Conservation (phyloP, 169 alveolate genomes). For the Theileria parva region DNA sequence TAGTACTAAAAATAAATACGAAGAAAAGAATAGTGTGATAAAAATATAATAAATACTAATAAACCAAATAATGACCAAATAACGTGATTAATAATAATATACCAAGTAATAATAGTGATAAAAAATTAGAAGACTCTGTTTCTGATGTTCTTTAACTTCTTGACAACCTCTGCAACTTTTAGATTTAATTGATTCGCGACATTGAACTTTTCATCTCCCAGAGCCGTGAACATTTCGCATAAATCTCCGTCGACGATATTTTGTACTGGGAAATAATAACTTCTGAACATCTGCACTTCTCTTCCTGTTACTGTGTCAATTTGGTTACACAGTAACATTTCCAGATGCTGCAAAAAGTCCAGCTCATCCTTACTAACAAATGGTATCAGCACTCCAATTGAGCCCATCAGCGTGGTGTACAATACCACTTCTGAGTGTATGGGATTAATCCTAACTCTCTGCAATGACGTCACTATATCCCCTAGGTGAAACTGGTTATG, state of each 20-base stretch:
- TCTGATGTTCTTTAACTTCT: conserved; percentile 92
- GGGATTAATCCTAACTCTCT: conserved; percentile 85
- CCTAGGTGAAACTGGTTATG: conserved; percentile 96
- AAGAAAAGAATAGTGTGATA: too few species aligned
- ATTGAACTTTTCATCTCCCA: conserved; percentile 83
- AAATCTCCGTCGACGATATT: conserved; percentile 97
- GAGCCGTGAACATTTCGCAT: conserved; percentile 88
- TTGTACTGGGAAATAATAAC: conserved; percentile 84
- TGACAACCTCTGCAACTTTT: conserved; percentile 89
- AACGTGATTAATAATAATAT: too few species aligned
- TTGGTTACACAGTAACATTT: conserved; percentile 95
- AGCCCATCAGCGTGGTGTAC: conserved; percentile 95
- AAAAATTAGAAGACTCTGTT: conserved; percentile 83
- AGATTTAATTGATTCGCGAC: conserved; percentile 90
- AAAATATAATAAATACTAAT: too few species aligned
- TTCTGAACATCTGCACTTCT: conserved; percentile 84
- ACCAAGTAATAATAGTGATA: too few species aligned
- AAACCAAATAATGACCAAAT: too few species aligned
- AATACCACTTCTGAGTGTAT: conserved; percentile 82
- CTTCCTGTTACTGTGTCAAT: conserved; percentile 89
- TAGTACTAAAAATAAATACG: too few species aligned
- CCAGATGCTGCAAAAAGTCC: conserved; percentile 95
- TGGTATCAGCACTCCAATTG: conserved; percentile 94
- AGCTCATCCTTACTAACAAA: conserved; percentile 93
- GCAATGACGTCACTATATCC: conserved; percentile 93